phyloP scores from a whole-genome alignment of 1,284 basidiomycete species.

The Schizophyllum amplum region DNA sequence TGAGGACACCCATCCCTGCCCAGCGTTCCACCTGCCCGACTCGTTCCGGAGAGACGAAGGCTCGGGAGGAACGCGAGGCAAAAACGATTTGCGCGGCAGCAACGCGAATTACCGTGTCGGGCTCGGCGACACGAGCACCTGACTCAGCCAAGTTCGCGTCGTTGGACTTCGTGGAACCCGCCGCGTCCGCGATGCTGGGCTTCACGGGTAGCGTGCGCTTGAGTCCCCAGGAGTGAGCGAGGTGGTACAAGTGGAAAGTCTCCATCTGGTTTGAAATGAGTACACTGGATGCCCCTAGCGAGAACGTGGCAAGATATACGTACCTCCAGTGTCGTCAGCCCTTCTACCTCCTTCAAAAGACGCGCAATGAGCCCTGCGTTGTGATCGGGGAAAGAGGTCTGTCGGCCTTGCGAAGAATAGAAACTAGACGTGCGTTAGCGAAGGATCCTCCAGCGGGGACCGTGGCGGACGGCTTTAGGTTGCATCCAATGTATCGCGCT shows the following conservation, averaged over 20 bases:
- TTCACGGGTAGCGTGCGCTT: slow-evolving; percentile 28
- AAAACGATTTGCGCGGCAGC: slow-evolving; percentile 82
- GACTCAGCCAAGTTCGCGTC: slow-evolving; percentile 19
- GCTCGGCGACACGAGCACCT: slow-evolving; percentile 20
- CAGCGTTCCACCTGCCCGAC: slow-evolving; percentile 61
- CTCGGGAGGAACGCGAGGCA: slow-evolving; percentile 67
- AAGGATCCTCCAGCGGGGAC: background rate
- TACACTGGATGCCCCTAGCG: slow-evolving; percentile 5
- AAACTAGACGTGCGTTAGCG: slow-evolving; percentile 39
- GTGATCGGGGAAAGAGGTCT: slow-evolving; percentile 72
- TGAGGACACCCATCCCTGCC: slow-evolving; percentile 36
- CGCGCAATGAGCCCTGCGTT: slow-evolving; percentile 60
- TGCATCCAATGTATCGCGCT: slow-evolving; percentile 1
- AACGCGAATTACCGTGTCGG: slow-evolving; percentile 51
- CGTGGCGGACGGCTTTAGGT: no score
- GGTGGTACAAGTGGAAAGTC: slow-evolving; percentile 70
- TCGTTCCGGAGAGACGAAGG: slow-evolving; percentile 68
- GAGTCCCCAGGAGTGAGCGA: slow-evolving; percentile 54
- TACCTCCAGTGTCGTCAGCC: slow-evolving; percentile 65
- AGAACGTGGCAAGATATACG: slow-evolving; percentile 9
- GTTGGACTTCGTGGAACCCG: slow-evolving; percentile 8
- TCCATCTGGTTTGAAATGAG: slow-evolving; percentile 53
- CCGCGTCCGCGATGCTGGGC: slow-evolving; percentile 25
- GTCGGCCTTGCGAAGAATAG: slow-evolving; percentile 79
- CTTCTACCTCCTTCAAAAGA: slow-evolving; percentile 38